Conservation (phyloP, 805 yeast genomes). For the Priceomyces castillae region DNA sequence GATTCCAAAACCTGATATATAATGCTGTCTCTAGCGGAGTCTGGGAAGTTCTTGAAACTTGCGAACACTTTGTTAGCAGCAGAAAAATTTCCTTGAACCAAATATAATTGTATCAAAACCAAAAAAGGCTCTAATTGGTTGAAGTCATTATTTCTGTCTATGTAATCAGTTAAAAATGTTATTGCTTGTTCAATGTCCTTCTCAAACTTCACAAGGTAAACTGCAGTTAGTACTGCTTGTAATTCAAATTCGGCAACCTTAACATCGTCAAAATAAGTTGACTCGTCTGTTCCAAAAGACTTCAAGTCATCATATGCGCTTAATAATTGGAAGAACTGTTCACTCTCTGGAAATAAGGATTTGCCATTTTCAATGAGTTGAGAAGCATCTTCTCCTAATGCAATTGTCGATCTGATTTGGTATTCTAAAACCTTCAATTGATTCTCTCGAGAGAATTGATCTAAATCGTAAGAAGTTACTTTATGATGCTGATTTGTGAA, state of each 20-base stretch:
- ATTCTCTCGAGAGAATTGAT: conserved; percentile 36
- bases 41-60: conserved; percentile 33
- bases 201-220: conserved; percentile 35
- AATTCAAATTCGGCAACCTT: conserved; percentile 32
- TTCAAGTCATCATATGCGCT: conserved; percentile 44
- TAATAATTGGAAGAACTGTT: conserved; percentile 33
- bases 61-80: conserved; percentile 33
- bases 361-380: conserved; percentile 36
- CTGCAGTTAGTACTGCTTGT: conserved; percentile 40
- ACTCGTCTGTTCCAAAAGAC: conserved; percentile 42
- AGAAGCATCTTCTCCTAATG: conserved; percentile 39
- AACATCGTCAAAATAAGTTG: conserved; percentile 42
- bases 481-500: conserved; percentile 56
- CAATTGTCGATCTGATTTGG: conserved; percentile 39
- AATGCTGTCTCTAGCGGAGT: conserved; percentile 56
- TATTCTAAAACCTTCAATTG: conserved; percentile 40
- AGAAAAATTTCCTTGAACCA: conserved; percentile 34
- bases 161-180: conserved; percentile 26
- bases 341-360: conserved; percentile 31
- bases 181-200: conserved; percentile 39
- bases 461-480: conserved; percentile 37
- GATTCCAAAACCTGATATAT: conserved; percentile 78
- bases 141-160: conserved; percentile 18
- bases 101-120: conserved; percentile 38
- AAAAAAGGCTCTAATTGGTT: conserved; percentile 42